Percentiles rank a stretch among this genome's conserved stretches.
Conservation (phyloP, 2,329 filamentous ascomycete species). For the Penicillium palitans region DNA sequence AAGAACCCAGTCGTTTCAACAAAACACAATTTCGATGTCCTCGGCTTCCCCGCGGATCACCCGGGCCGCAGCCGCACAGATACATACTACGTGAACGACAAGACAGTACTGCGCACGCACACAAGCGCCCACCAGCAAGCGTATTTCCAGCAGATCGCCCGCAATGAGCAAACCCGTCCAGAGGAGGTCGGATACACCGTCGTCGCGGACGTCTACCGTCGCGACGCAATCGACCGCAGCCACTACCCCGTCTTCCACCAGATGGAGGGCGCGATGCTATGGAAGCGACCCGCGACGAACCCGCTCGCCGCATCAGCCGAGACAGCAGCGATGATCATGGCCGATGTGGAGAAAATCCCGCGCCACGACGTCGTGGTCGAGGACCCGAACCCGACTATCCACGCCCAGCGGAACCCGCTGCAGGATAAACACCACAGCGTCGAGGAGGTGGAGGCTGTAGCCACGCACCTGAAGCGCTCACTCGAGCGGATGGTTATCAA, state of each 20-base stretch:
- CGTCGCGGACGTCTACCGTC: slow-evolving; percentile 89
- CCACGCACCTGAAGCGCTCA: slow-evolving; percentile 80
- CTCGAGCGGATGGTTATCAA: slow-evolving; percentile 87
- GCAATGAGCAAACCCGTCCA: slow-evolving; percentile 36
- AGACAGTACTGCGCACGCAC: slow-evolving; percentile 85
- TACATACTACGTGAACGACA: slow-evolving; percentile 90
- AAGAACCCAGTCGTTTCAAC: slow-evolving; percentile 83
- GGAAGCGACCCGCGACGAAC: slow-evolving; percentile 62
- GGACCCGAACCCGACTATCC: slow-evolving; percentile 76
- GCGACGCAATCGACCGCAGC: slow-evolving; percentile 90
- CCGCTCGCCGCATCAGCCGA: slow-evolving; percentile 39
- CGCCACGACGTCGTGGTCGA: slow-evolving; percentile 74
- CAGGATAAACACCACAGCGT: slow-evolving; percentile 69
- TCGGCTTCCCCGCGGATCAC: slow-evolving; percentile 86
- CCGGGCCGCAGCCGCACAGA: slow-evolving; percentile 84
- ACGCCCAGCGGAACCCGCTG: slow-evolving; percentile 78
- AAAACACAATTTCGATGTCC: slow-evolving; percentile 90
- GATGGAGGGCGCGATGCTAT: slow-evolving; percentile 92
- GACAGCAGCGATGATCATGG: slow-evolving; percentile 63
- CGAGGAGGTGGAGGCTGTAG: slow-evolving; percentile 79
- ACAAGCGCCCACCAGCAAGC: slow-evolving; percentile 91
- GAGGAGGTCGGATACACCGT: slow-evolving; percentile 75
- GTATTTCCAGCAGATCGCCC: slow-evolving; percentile 68
- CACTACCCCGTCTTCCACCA: slow-evolving; percentile 98
- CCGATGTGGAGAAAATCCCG: slow-evolving; percentile 70